phyloP scores from a whole-genome alignment of 352 stramenopile species.

The Pythium pyrilobum region DNA sequence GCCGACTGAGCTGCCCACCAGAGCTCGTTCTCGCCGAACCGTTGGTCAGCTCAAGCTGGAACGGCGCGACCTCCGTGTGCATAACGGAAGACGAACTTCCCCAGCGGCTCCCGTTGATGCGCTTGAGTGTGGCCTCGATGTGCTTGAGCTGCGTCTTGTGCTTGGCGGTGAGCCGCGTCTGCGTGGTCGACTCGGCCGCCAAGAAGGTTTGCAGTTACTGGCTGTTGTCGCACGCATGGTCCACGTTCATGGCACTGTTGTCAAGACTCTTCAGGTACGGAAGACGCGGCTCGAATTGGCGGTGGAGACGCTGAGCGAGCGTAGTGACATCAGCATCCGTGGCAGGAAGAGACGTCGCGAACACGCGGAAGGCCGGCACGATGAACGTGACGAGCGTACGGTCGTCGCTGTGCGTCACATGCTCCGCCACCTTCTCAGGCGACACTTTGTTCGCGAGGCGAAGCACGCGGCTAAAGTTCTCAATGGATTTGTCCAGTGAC shows the following conservation, averaged over 20 bases:
- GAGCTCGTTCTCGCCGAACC: not conserved
- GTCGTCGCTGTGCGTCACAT: not conserved
- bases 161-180: not conserved
- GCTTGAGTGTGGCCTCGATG: not conserved
- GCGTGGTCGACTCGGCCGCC: not conserved
- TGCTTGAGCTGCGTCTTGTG: slow-evolving; percentile 8
- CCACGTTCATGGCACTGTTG: not conserved
- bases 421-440: not conserved
- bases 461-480: not conserved
- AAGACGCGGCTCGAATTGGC: not conserved
- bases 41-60: not conserved
- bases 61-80: not conserved
- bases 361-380: not conserved
- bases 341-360: not conserved
- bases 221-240: slow-evolving; percentile 4
- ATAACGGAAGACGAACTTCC: not conserved
- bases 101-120: not conserved
- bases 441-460: not conserved
- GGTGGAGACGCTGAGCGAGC: not conserved
- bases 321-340: not conserved
- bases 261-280: not conserved
- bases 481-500: not conserved
- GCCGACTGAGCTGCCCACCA: not conserved
- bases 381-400: not conserved
- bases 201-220: slow-evolving; percentile 1